These are phyloP conservation scores for Monsonia emarginata DNA, from an alignment of 441 rosid species.

Conservation along the genomic window DNA sequence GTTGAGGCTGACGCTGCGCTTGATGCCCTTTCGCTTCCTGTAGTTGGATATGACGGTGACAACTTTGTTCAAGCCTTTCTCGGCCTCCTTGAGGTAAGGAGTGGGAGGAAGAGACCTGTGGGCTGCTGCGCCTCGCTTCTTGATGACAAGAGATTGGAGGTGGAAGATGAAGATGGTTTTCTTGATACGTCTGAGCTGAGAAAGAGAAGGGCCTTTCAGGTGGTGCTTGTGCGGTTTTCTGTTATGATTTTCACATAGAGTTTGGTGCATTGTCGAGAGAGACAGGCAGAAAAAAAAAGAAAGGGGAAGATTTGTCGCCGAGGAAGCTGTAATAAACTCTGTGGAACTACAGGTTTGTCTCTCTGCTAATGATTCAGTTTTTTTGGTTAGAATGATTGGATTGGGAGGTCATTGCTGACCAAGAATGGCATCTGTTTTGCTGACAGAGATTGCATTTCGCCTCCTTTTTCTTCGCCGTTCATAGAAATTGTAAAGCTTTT, in stretches of 20 bases:
- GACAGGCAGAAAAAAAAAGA: not conserved
- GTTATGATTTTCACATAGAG: conserved; percentile 1
- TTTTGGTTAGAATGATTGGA: conserved; percentile 15
- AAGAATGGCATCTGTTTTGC: not conserved
- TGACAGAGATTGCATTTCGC: not conserved
- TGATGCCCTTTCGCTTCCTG: not conserved
- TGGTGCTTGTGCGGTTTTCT: conserved; percentile 4
- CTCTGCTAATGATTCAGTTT: not conserved
- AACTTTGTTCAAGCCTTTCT: not conserved
- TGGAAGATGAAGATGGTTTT: not conserved
- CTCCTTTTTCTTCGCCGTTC: not conserved
- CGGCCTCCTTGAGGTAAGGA: conserved; percentile 1
- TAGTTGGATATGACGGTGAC: not conserved
- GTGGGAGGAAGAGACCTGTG: not conserved
- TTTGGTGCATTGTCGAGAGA: conserved; percentile 22
- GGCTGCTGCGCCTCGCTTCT: not conserved
- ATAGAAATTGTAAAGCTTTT: not conserved
- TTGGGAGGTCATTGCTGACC: conserved; percentile 15
- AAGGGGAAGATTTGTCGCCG: not conserved
- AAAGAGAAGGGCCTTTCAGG: not conserved
- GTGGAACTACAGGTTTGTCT: no score
- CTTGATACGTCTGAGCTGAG: not conserved
- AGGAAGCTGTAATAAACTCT: conserved; percentile 8
- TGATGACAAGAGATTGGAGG: not conserved
- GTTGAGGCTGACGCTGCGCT: conserved; percentile 10